These are phyloP conservation scores for Circinella minor DNA, from an alignment of 371 early-diverging fungal genomes.

Conservation along the genomic window DNA sequence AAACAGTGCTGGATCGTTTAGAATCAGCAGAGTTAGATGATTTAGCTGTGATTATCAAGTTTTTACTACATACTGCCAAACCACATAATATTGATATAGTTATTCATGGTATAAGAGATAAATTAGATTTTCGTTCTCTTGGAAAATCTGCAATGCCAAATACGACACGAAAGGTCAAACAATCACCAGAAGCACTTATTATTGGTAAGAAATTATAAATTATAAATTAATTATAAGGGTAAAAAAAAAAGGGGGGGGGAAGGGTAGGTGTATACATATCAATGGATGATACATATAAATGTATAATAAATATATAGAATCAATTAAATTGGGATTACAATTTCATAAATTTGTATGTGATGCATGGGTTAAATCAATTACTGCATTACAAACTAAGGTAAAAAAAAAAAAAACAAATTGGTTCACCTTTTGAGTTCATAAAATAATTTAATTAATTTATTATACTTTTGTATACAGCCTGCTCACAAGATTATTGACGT, in stretches of 20 bases:
- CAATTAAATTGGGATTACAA: slow-evolving; percentile 68
- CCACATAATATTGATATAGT: slow-evolving; percentile 45
- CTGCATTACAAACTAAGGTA: slow-evolving; percentile 36
- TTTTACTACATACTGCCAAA: slow-evolving; percentile 70
- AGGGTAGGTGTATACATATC: too few species aligned
- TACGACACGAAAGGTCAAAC: slow-evolving; percentile 9
- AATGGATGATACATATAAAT: too few species aligned
- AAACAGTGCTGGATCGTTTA: slow-evolving; percentile 63
- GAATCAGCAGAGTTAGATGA: slow-evolving; percentile 74
- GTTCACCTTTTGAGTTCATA: background rate
- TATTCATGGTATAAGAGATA: slow-evolving; percentile 55
- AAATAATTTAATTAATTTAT: background rate
- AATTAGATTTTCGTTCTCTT: slow-evolving; percentile 61
- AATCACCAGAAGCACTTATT: slow-evolving; percentile 62
- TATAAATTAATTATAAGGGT: background rate
- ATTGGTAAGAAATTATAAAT: slow-evolving; percentile 36
- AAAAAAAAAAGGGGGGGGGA: too few species aligned
- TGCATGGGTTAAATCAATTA: slow-evolving; percentile 71
- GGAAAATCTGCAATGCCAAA: slow-evolving; percentile 35
- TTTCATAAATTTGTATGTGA: slow-evolving; percentile 75
- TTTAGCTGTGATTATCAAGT: slow-evolving; percentile 73
- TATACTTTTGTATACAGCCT: slow-evolving; percentile 23
- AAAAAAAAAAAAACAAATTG: background rate
- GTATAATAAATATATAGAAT: slow-evolving; percentile 42
- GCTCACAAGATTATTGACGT: slow-evolving; percentile 67